phyloP scores from a whole-genome alignment of 1,284 basidiomycete species.

The Boletus semigastroideus region DNA sequence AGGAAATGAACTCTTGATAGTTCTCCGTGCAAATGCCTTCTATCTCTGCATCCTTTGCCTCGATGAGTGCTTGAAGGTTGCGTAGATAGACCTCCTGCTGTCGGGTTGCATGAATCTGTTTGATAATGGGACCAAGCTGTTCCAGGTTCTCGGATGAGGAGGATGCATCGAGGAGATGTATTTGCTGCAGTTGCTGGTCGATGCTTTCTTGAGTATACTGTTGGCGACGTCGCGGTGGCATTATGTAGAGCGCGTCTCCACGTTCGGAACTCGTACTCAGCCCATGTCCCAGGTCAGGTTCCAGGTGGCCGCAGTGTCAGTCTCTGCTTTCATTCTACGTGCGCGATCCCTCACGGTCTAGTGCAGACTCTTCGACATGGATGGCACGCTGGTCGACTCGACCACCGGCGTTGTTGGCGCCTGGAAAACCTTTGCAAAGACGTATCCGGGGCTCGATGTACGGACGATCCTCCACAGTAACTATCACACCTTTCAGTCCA shows the following conservation, averaged over 20 bases:
- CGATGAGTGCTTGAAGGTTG: conserved; percentile 83
- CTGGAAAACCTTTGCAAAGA: conserved; percentile 64
- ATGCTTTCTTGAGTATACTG: conserved; percentile 79
- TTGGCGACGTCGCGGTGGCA: conserved; percentile 71
- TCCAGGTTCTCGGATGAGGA: conserved; percentile 91
- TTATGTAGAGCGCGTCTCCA: conserved; percentile 23
- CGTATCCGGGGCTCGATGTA: conserved; percentile 64
- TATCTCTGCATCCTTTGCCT: conserved; percentile 94
- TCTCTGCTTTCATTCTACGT: conserved; percentile 3
- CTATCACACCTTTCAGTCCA: conserved; percentile 15
- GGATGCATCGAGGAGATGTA: conserved; percentile 81
- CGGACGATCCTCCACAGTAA: conserved; percentile 61
- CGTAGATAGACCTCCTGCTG: conserved; percentile 92
- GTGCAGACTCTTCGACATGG: conserved; percentile 79
- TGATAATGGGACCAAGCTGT: conserved; percentile 89
- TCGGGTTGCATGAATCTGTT: conserved; percentile 86
- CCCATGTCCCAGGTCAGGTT: conserved; percentile 49
- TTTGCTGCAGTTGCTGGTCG: conserved; percentile 83
- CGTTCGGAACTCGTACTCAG: too few species aligned
- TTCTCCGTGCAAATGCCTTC: conserved; percentile 94
- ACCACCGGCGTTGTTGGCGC: conserved; percentile 73
- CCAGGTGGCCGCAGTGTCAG: conserved; percentile 57
- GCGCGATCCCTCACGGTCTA: conserved; percentile 7
- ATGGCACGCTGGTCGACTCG: conserved; percentile 75
- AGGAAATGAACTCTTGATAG: conserved; percentile 97